A percentile compares a stretch with the other conserved stretches of the same genome.
These are phyloP conservation scores for Globisporangium cystogenes DNA, from an alignment of 352 stramenopile genomes.

Conservation along the genomic window DNA sequence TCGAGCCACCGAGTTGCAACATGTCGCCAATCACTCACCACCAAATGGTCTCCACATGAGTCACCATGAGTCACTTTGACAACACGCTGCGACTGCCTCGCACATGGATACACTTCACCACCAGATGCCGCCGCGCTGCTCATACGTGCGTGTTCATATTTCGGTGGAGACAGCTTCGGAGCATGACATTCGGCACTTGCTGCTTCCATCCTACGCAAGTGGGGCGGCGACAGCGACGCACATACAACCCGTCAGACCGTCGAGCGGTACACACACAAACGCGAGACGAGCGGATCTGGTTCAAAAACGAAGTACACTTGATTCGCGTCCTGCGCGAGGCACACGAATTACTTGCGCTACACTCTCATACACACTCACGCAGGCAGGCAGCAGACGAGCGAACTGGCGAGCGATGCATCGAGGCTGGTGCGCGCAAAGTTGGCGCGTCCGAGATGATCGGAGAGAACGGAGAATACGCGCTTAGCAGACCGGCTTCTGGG, in stretches of 20 bases:
- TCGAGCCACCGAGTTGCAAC: not conserved
- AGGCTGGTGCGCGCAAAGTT: not conserved
- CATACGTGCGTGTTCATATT: not conserved
- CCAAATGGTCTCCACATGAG: not conserved
- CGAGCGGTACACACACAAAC: no score
- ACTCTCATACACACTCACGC: not conserved
- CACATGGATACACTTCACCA: not conserved
- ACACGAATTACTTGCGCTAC: not conserved
- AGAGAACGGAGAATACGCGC: not conserved
- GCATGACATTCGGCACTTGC: no score
- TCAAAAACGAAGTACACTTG: not conserved
- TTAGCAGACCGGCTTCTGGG: constrained; percentile 4
- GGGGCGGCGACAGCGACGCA: not conserved
- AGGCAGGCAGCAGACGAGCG: not conserved
- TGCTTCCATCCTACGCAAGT: no score
- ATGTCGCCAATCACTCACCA: not conserved
- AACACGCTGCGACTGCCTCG: not conserved
- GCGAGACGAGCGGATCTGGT: not conserved
- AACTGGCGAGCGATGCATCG: not conserved
- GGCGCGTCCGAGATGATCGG: not conserved
- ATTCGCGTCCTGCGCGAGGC: not conserved
- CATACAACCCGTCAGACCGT: not conserved
- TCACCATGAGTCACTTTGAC: not conserved
- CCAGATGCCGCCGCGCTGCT: not conserved
- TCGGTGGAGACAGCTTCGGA: not conserved